These are phyloP conservation scores for Cystofilobasidium bisporidii DNA, from an alignment of 768 basidiomycete genomes.

Conservation along the genomic window DNA sequence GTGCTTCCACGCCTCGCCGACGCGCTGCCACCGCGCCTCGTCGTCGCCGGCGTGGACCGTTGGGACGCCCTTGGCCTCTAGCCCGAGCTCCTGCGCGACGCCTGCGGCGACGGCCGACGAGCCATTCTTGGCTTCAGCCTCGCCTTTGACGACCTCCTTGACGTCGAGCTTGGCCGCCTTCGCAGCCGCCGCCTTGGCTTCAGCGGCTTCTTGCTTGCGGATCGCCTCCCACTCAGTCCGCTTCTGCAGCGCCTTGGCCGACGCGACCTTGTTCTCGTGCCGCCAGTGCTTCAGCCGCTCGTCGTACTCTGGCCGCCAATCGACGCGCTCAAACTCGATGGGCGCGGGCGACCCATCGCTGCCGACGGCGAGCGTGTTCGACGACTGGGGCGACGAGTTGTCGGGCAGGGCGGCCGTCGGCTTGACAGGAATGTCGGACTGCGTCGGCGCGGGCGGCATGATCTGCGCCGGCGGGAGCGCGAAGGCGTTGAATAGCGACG, in stretches of 20 bases:
- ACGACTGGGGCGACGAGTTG: slow-evolving; percentile 8
- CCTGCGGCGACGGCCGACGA: neutral
- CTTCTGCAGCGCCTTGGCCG: slow-evolving; percentile 22
- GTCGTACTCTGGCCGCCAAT: slow-evolving; percentile 24
- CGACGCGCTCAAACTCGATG: neutral
- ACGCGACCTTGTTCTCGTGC: slow-evolving; percentile 19
- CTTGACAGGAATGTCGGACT: slow-evolving; percentile 4
- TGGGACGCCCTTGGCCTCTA: neutral
- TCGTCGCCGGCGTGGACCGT: slow-evolving; percentile 7
- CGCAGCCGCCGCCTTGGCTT: slow-evolving; percentile 5
- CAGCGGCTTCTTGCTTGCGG: slow-evolving; percentile 13
- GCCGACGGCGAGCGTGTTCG: neutral
- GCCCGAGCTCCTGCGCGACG: slow-evolving; percentile 16
- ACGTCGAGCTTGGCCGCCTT: slow-evolving; percentile 10
- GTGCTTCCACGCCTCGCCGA: slow-evolving; percentile 21
- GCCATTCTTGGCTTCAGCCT: neutral
- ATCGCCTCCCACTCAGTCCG: slow-evolving; percentile 17
- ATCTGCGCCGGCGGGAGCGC: slow-evolving; percentile 13
- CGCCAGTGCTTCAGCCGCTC: slow-evolving; percentile 11
- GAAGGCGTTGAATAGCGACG: slow-evolving; percentile 19
- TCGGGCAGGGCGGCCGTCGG: slow-evolving; percentile 22
- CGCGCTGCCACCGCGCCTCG: slow-evolving; percentile 17
- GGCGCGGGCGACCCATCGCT: slow-evolving; percentile 9
- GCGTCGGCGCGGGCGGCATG: neutral
- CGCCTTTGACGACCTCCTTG: neutral